Conservation (phyloP, 345 rosid genomes). For the Cardamine occulta region DNA sequence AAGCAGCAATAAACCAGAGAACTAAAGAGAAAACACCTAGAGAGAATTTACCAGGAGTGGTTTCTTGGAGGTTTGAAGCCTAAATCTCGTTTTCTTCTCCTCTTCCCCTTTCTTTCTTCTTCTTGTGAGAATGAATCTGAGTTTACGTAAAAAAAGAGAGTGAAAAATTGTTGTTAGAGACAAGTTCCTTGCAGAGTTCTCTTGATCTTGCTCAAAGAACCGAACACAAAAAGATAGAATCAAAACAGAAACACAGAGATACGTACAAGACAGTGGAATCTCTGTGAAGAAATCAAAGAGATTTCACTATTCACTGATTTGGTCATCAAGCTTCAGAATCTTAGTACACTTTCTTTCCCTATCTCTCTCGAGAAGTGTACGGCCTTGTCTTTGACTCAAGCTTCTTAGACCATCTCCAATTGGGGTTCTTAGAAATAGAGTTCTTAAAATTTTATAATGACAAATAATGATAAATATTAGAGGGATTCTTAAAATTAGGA, state of each 20-base stretch:
- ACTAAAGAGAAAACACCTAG: conserved; percentile 1
- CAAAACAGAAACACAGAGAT: not conserved
- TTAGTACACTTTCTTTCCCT: not conserved
- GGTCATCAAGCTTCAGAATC: conserved; percentile 8
- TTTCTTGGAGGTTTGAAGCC: not conserved
- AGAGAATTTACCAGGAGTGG: not conserved
- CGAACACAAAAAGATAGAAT: not conserved
- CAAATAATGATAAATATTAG: too few relatives aligned
- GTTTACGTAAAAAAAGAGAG: not conserved
- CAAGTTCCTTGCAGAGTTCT: not conserved
- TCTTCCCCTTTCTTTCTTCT: conserved; percentile 2
- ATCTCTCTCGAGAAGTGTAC: not conserved
- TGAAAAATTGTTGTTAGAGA: not conserved
- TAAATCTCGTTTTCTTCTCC: not conserved
- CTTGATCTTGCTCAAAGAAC: not conserved
- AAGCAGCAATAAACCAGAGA: not conserved
- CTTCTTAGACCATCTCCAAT: too few relatives aligned
- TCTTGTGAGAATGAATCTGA: not conserved
- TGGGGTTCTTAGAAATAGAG: too few relatives aligned
- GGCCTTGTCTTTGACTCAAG: conserved; percentile 3
- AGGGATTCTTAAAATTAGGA: too few relatives aligned
- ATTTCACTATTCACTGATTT: too few relatives aligned
- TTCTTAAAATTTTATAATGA: too few relatives aligned
- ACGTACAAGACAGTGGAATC: not conserved
- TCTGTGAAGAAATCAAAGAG: conserved; percentile 19